Conservation (phyloP, 1,284 basidiomycete genomes). For the Sphaerobolus stellatus region DNA sequence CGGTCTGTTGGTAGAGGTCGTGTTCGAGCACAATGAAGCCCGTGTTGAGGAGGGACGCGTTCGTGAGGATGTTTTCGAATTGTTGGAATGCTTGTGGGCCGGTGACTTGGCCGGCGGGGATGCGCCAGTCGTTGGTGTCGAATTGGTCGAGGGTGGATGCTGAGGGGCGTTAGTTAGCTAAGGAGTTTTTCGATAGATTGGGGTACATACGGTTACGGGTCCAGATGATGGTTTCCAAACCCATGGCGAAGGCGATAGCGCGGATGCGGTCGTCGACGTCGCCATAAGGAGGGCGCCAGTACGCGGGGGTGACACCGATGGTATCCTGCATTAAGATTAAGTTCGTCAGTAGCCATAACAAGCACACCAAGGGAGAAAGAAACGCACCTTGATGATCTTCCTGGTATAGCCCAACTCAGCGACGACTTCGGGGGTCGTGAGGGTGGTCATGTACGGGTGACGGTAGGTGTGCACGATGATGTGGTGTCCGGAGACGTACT, state of each 20-base stretch:
- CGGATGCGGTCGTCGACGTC: constrained; percentile 85
- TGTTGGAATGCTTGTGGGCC: constrained; percentile 54
- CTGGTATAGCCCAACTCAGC: constrained; percentile 93
- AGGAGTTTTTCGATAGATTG: constrained; percentile 29
- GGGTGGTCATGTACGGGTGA: constrained; percentile 74
- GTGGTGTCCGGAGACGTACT: constrained; percentile 85
- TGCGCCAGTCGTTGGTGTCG: constrained; percentile 88
- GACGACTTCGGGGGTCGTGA: constrained; percentile 86
- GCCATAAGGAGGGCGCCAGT: constrained; percentile 70
- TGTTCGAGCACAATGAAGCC: constrained; percentile 91
- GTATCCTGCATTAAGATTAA: constrained; percentile 31
- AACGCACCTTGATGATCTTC: constrained; percentile 65
- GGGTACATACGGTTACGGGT: constrained; percentile 48
- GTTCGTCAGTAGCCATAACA: neutral
- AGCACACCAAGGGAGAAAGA: constrained; percentile 27
- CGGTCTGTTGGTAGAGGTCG: constrained; percentile 82
- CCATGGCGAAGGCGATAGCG: constrained; percentile 80
- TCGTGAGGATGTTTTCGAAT: constrained; percentile 62
- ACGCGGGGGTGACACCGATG: constrained; percentile 79
- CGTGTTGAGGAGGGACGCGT: constrained; percentile 47
- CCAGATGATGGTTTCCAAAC: constrained; percentile 80
- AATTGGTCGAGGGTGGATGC: constrained; percentile 48
- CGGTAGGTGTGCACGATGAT: constrained; percentile 81
- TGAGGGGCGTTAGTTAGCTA: constrained; percentile 28
- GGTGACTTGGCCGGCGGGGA: constrained; percentile 67